Evolutionary conservation across 306 rosid species (phyloP).

Genomic region (Hippophae gyantsensis): DNA sequence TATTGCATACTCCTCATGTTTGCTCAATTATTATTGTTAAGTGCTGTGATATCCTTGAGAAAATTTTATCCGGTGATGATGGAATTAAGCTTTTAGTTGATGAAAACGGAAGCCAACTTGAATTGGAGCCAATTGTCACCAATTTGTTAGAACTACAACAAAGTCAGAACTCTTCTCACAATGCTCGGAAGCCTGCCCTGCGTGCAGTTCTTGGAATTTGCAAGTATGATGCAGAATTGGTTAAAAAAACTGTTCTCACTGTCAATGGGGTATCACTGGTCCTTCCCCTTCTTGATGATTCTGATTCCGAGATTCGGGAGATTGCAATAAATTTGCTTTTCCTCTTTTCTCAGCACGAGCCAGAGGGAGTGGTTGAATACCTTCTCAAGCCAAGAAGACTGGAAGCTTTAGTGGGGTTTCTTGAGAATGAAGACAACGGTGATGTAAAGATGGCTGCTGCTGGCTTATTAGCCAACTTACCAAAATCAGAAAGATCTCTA

Average conservation of each 20-base stretch:
- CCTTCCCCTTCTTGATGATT: conserved; percentile 66
- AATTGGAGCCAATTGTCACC: conserved; percentile 52
- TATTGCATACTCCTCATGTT: conserved; percentile 33
- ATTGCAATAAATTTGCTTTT: conserved; percentile 56
- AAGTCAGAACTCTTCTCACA: conserved; percentile 31
- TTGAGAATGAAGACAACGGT: conserved; percentile 48
- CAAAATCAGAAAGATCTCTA: conserved; percentile 55
- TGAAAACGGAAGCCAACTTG: conserved; percentile 52
- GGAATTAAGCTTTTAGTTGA: conserved; percentile 55
- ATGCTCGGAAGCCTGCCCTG: conserved; percentile 48
- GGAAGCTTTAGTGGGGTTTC: conserved; percentile 77
- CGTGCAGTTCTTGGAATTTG: conserved; percentile 65
- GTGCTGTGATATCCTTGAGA: conserved; percentile 67
- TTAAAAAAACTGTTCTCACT: conserved; percentile 64
- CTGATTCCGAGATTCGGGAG: conserved; percentile 57
- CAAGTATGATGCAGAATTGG: conserved; percentile 57
- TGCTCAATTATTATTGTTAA: conserved; percentile 30
- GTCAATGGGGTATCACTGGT: conserved; percentile 54
- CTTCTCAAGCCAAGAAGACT: conserved; percentile 78
- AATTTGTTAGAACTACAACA: conserved; percentile 41
- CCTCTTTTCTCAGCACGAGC: conserved; percentile 76
- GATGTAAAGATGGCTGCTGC: conserved; percentile 78
- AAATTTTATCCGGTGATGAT: conserved; percentile 39
- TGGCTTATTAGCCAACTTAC: conserved; percentile 70
- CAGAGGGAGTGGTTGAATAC: conserved; percentile 70